Base-by-base conservation (phyloP, 345 rosid genomes). In the Mallotus nudiflorus region DNA sequence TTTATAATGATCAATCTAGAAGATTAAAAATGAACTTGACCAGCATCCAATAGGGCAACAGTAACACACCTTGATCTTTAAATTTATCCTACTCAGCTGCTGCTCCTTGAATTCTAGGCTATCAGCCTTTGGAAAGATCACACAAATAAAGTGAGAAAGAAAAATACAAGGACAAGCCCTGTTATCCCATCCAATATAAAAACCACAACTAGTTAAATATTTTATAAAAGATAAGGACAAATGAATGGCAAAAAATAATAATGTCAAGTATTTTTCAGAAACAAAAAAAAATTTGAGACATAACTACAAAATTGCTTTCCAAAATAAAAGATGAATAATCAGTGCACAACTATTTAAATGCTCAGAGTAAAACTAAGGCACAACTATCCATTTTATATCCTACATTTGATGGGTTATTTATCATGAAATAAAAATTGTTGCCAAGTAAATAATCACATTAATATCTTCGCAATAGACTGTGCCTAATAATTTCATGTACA, bases 81-180 rank as follows among this genome's bases (percentile, higher is more conserved):
- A 95, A 81, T 74, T 89, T 92, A 78, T 90, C 99, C 98, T 98
- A 95, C 77, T 95, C 99, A 84, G 97, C 90, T 58, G 96, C 85
- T 78, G 82, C 84, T 85, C 82, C 96, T 84, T 89, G 98, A 75
- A 95, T 87, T 73, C 99, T 97, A 78, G 86, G 82, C 78, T 95
- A 98, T 98, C 97, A 92, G 69, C 98, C 99, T 95, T 73, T 61
- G 60, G 51, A 69, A 77, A 45, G 63, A 76, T 46, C 51, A 63
- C 6, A 48, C 53, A 42, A 35, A 1, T 49, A 58, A 51, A 14
- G n/a, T 31, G 31, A 8, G 14, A 69, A 55, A 42, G 10, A 19
- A 18, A 46, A 33, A 62, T 39, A 31, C 3, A 13, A 45, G 31
- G 49, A 72, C 6, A 11, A 55, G 58, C 11, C 16, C 59, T 64